These are phyloP conservation scores for Primulina huaijiensis DNA, from an alignment of 257 asterid genomes.

Conservation along the genomic window DNA sequence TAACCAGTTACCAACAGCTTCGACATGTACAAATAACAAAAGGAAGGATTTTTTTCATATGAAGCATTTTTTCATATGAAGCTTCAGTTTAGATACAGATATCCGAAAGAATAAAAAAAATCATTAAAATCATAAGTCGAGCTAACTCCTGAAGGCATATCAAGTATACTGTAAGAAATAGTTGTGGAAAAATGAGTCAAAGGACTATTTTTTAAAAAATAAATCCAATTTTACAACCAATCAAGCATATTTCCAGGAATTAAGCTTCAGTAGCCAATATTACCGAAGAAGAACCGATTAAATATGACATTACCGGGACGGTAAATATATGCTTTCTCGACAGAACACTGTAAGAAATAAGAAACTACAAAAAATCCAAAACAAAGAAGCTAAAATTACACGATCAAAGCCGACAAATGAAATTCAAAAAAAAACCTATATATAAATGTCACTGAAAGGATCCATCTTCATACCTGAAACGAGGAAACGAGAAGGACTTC, in stretches of 20 bases:
- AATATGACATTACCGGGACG: background rate
- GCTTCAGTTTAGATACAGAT: background rate
- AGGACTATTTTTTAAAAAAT: background rate
- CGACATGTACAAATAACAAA: background rate
- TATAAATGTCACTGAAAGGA: slow-evolving; percentile 5
- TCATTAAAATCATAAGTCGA: background rate
- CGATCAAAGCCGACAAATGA: background rate
- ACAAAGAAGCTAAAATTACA: slow-evolving; percentile 2
- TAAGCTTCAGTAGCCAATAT: slow-evolving; percentile 5
- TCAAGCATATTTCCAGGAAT: background rate
- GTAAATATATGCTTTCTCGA: slow-evolving; percentile 4
- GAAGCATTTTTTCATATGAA: background rate
- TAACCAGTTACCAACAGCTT: background rate
- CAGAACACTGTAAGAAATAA: slow-evolving; percentile 7
- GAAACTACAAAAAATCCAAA: background rate
- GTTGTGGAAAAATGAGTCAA: background rate
- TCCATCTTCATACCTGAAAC: slow-evolving; percentile 26
- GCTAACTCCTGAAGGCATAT: background rate
- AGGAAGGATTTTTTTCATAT: background rate
- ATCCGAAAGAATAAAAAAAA: background rate
- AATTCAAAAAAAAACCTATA: slow-evolving; percentile 8
- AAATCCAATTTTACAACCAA: background rate
- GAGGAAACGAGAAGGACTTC: background rate
- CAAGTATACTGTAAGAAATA: background rate
- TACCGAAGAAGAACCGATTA: background rate